phyloP scores from a whole-genome alignment of 2,329 filamentous ascomycete species.

The Fusarium anthophilum region DNA sequence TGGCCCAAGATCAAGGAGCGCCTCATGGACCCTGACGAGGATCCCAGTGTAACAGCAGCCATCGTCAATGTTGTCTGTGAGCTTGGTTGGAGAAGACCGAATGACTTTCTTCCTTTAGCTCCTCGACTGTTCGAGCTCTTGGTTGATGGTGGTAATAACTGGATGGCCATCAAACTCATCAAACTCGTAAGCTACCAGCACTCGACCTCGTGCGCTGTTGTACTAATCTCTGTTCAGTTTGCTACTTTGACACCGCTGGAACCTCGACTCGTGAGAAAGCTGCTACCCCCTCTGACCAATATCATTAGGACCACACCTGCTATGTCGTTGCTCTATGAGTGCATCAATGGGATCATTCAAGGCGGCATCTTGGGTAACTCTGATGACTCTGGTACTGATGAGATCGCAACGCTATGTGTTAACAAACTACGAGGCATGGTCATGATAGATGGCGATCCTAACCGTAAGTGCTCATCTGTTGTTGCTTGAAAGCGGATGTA shows the following conservation, averaged over 20 bases:
- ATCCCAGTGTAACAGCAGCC: slow-evolving; percentile 91
- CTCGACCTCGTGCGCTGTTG: background rate
- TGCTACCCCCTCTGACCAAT: slow-evolving; percentile 88
- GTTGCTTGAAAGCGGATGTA: background rate
- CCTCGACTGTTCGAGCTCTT: slow-evolving; percentile 92
- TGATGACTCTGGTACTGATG: slow-evolving; percentile 85
- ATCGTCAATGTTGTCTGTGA: slow-evolving; percentile 98
- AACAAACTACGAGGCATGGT: slow-evolving; percentile 95
- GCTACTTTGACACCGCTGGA: slow-evolving; percentile 93
- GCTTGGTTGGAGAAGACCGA: slow-evolving; percentile 89
- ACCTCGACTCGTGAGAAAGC: slow-evolving; percentile 88
- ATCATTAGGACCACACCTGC: slow-evolving; percentile 94
- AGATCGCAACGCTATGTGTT: slow-evolving; percentile 91
- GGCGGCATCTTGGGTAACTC: slow-evolving; percentile 89
- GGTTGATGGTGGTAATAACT: slow-evolving; percentile 94
- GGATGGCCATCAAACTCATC: slow-evolving; percentile 99
- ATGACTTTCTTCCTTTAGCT: slow-evolving; percentile 92
- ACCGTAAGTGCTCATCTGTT: slow-evolving; percentile 67
- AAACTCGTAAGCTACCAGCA: slow-evolving; percentile 74
- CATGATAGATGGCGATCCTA: slow-evolving; percentile 90
- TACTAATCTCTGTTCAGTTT: slow-evolving; percentile 68
- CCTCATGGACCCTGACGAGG: slow-evolving; percentile 88
- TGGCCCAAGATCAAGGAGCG: slow-evolving; percentile 99
- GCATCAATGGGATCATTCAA: slow-evolving; percentile 97
- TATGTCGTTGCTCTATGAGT: slow-evolving; percentile 98